Evolutionary conservation across 352 stramenopile species (phyloP), one percentile per base, ranked within the genome.

Genomic region (Peronospora destructor): DNA sequence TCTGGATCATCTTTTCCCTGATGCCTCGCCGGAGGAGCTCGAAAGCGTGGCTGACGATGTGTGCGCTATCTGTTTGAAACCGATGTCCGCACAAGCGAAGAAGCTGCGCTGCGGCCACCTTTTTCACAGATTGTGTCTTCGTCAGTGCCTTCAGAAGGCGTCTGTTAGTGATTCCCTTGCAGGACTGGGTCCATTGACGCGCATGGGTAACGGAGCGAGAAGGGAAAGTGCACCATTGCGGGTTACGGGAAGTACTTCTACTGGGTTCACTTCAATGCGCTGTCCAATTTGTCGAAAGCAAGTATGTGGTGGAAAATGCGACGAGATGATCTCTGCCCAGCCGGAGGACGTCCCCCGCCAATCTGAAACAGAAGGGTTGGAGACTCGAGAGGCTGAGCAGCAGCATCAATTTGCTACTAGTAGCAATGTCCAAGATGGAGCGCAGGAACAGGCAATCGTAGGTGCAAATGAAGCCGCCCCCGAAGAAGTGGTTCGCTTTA

Each of bases 51-150:
- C 66, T 0, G 79, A 90, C 37, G 79, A 90, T n/a, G 76, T 90
- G 13, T 90, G 79, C 47, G 79, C 84, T 25, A 90, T 90, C 33
- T 90, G 79, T 48, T 58, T 90, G 16, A 85, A 90, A 39, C 45
- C 64, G 13, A 90, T 90, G 79, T 54, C 66, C 5, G 66, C 56
- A 0, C 68, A 86, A 19, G 76, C 76, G 36, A 90, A 90, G 59
- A 87, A 84, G 33, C 62, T 90, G 33, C 61, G 66, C 3, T 90
- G 79, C 30, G 79, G 79, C 1, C 79, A 90, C 28, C 54, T 90
- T 16, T 87, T 87, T 42, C 79, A 90, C 41, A 61, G 73, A 26
- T 66, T 84, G 9, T 90, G 79, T 44, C 67, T 90, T 13, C 79
- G 76, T 17, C 79, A 90, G 59, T 90, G 79, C 37, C 63, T 90